These are phyloP conservation scores for Pholiota conissans DNA, from an alignment of 768 basidiomycete species.

Conservation along the genomic window DNA sequence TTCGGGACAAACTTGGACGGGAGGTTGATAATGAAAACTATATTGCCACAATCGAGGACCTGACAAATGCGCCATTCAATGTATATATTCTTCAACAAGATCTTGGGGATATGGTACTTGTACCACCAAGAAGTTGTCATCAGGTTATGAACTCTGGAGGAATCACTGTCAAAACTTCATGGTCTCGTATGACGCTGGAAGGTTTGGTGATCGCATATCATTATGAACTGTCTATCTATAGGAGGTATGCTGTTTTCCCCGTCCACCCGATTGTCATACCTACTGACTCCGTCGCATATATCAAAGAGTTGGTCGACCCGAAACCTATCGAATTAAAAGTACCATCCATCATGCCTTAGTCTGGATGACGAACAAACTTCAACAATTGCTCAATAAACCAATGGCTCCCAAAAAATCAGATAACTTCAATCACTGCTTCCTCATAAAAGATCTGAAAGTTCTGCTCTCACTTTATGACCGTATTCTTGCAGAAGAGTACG, in stretches of 20 bases:
- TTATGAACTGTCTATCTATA: constrained; percentile 79
- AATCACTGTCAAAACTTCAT: constrained; percentile 80
- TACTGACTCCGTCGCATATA: background rate
- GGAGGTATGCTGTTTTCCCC: constrained; percentile 50
- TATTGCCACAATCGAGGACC: constrained; percentile 59
- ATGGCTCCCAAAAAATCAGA: background rate
- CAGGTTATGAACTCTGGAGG: constrained; percentile 84
- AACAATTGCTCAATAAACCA: constrained; percentile 5
- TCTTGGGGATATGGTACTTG: constrained; percentile 76
- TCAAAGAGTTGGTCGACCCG: constrained; percentile 73
- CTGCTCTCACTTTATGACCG: constrained; percentile 50
- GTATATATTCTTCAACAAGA: constrained; percentile 74
- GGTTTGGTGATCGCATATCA: constrained; percentile 61
- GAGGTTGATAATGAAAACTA: constrained; percentile 78
- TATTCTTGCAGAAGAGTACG: constrained; percentile 51
- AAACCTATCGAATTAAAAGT: constrained; percentile 75
- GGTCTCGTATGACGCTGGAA: constrained; percentile 80
- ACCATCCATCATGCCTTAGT: constrained; percentile 58
- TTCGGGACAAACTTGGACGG: constrained; percentile 45
- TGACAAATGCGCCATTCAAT: constrained; percentile 63
- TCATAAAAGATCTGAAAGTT: constrained; percentile 27
- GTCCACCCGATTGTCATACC: background rate
- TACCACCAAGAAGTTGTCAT: constrained; percentile 80
- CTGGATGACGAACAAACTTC: constrained; percentile 28
- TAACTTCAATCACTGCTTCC: background rate